phyloP scores from a whole-genome alignment of 345 rosid genomes.

The Acer yangbiense region DNA sequence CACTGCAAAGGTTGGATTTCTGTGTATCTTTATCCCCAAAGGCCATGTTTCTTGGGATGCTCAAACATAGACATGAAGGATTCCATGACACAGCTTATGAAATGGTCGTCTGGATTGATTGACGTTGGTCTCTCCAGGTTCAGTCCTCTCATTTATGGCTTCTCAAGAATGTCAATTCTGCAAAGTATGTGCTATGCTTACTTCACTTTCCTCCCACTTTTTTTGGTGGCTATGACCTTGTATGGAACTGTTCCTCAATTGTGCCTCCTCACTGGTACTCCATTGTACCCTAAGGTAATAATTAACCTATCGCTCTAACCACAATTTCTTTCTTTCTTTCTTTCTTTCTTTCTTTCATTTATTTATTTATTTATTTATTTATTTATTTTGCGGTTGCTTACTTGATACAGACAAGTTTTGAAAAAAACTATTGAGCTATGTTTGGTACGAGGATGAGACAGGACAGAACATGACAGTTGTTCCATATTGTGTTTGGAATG shows the following conservation, averaged over 20 bases:
- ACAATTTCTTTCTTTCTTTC: no score
- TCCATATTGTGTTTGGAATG: no score
- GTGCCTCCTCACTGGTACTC: conserved; percentile 21
- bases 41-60: conserved; percentile 30
- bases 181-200: conserved; percentile 29
- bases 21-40: conserved; percentile 20
- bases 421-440: no score
- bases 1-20: conserved; percentile 36
- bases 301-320: background rate
- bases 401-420: no score
- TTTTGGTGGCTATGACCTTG: conserved; percentile 22
- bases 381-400: no score
- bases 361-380: no score
- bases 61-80: conserved; percentile 26
- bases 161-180: conserved; percentile 24
- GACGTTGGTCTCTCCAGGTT: conserved; percentile 23
- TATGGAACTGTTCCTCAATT: conserved; percentile 29
- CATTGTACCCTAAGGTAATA: conserved; percentile 28
- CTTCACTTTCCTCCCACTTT: conserved; percentile 19
- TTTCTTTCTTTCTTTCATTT: no score
- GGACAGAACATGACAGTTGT: no score
- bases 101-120: conserved; percentile 24
- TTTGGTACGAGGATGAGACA: no score
- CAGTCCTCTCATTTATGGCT: conserved; percentile 28
- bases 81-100: conserved; percentile 19